Evolutionary conservation across 106 monocot genomes (phyloP), one percentile per base, ranked within the genome.

Genomic region (Iris macrosiphon): DNA sequence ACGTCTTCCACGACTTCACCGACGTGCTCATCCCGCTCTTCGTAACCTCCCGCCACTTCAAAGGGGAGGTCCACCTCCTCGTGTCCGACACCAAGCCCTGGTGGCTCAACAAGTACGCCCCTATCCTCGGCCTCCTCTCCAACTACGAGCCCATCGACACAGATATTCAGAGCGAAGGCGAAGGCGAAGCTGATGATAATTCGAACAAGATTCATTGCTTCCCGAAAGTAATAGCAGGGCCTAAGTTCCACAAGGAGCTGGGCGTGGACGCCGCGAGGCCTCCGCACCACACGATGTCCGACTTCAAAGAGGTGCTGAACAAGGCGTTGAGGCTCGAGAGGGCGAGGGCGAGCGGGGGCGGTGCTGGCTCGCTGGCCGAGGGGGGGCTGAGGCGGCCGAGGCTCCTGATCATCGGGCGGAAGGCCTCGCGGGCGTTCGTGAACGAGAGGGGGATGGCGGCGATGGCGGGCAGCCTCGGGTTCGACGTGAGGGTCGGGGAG

Each of bases 41-140:
- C 51, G 16, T 68, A 4, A 72, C 71, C 3, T 62, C 84, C 4
- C 49, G 25, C 13, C 23, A 45, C 10, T 79, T 74, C 65, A 4
- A 68, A 23, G 75, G 77, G 4, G 76, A 77, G 45, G 80, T 86
- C 23, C 80, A 77, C 42, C 71, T 86, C 46, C 37, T 81, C 8
- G 55, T 81, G 7, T n/a, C n/a, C n/a, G n/a, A n/a, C n/a, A 49
- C 53, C 19, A 51, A 75, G 40, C 6, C 10, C 3, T 72, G 71
- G 84, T 84, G 61, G 59, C 12, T 75, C 7, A 30, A 41, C 40
- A 84, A 75, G 51, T 84, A 60, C 43, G 9, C 19, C 1, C 32
- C 22, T 3, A 46, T 79, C 22, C 25, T 84, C 2, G 9, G 28
- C 6, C 16, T 13, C 21, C 72, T 77, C 4, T 69, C 77, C 1